Conservation (phyloP, 257 asterid species). For the Solanum clarkiae region DNA sequence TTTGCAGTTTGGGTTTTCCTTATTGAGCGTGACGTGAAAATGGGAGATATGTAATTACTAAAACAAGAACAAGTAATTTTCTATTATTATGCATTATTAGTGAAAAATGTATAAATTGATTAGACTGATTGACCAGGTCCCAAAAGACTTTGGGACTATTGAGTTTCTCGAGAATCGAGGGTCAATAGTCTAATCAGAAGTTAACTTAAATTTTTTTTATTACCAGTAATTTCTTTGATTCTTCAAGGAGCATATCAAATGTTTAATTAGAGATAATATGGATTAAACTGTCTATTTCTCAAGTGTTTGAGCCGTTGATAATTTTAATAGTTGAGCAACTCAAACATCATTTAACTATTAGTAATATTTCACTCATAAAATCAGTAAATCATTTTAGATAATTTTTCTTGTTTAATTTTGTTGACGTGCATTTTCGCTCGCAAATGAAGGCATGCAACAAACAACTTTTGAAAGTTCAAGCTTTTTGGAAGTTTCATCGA, state of each 20-base stretch:
- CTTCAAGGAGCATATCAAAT: not conserved
- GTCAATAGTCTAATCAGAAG: not conserved
- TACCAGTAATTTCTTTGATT: not conserved
- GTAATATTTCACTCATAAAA: not conserved
- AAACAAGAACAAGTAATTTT: not conserved
- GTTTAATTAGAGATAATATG: not conserved
- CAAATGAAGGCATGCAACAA: no score
- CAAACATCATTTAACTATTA: no score
- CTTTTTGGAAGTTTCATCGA: no score
- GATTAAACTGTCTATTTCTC: not conserved
- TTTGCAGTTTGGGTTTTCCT: slow-evolving; percentile 43
- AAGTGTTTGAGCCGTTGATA: not conserved
- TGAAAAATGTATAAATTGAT: not conserved
- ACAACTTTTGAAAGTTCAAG: no score
- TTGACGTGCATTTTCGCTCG: no score
- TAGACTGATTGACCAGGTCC: not conserved
- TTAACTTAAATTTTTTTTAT: not conserved
- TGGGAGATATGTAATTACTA: not conserved
- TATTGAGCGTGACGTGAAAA: not conserved
- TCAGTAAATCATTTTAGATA: not conserved
- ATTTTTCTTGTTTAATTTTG: no score
- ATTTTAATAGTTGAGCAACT: no score
- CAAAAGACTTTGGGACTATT: not conserved
- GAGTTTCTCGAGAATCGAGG: not conserved
- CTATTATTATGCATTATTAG: not conserved